Conservation (phyloP, 2,329 filamentous ascomycete genomes). For the Pestalotiopsis sp. region DNA sequence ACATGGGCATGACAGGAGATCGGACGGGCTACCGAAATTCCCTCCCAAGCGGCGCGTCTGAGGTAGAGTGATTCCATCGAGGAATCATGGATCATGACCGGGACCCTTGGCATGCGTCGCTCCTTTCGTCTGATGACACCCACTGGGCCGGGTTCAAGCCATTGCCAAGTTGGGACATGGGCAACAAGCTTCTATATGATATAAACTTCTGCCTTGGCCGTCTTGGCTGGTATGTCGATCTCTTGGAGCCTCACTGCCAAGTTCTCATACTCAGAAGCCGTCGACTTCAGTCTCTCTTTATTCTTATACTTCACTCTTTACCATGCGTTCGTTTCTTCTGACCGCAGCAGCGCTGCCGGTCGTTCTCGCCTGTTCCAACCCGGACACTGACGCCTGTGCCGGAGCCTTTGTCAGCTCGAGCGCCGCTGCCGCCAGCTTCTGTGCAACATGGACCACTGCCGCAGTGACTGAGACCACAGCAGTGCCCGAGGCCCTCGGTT, state of each 20-base stretch:
- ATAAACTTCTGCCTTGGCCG: conserved; percentile 8
- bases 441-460: conserved; percentile 3
- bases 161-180: not conserved
- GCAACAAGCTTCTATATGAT: not conserved
- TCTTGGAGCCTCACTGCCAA: conserved; percentile 7
- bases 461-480: conserved; percentile 3
- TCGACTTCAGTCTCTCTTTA: conserved; percentile 1
- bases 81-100: not conserved
- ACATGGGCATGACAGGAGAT: not conserved
- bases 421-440: conserved; percentile 6
- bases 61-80: not conserved
- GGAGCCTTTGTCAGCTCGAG: conserved; percentile 7
- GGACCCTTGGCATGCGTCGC: not conserved
- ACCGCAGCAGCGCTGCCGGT: conserved; percentile 1
- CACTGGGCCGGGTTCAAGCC: too few species aligned
- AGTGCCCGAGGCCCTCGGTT: not conserved
- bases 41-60: conserved; percentile 1
- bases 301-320: not conserved
- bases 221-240: conserved; percentile 2
- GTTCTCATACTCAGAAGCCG: not conserved
- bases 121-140: not conserved
- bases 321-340: conserved; percentile 12
- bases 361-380: conserved; percentile 7
- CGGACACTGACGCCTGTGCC: conserved; percentile 5
- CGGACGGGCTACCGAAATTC: not conserved